These are phyloP conservation scores for Sarcomyxa edulis DNA, from an alignment of 768 basidiomycete species.

Conservation along the genomic window DNA sequence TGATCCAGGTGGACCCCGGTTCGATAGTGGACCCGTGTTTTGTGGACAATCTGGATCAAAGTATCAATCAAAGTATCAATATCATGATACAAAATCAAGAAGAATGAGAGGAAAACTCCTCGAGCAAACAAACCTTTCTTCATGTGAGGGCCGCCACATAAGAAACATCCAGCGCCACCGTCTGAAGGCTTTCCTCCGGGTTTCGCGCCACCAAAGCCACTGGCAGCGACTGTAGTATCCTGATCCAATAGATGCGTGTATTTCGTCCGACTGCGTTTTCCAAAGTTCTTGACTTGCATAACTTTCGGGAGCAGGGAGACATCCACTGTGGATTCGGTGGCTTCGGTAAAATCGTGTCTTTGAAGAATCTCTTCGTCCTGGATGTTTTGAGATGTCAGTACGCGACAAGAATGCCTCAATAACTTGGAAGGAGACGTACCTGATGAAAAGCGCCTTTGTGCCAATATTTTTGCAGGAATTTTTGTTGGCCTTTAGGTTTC, in stretches of 20 bases:
- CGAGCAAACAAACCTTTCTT: conserved; percentile 69
- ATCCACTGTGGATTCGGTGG: conserved; percentile 85
- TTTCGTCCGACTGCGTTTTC: conserved; percentile 88
- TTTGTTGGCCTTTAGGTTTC: conserved; percentile 87
- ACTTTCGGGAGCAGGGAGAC: conserved; percentile 86
- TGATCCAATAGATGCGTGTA: conserved; percentile 95
- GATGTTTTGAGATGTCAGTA: too few relatives aligned
- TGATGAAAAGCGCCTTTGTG: conserved; percentile 99
- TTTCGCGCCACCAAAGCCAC: conserved; percentile 61
- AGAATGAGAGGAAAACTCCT: too few relatives aligned
- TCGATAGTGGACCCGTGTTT: conserved; percentile 33
- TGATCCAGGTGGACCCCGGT: conserved; percentile 18
- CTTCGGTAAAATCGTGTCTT: conserved; percentile 82
- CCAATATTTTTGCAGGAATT: conserved; percentile 97
- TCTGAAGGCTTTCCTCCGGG: conserved; percentile 52
- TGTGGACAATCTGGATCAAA: conserved; percentile 42
- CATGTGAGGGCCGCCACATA: conserved; percentile 91
- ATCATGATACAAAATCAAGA: background rate
- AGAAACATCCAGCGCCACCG: conserved; percentile 78
- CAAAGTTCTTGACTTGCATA: conserved; percentile 96
- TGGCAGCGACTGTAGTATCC: conserved; percentile 69
- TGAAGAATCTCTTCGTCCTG: conserved; percentile 87
- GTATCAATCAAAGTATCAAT: too few relatives aligned
- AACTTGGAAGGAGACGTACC: conserved; percentile 33
- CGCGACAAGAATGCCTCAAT: conserved; percentile 2